Base-by-base conservation (phyloP, 2,329 filamentous ascomycete species). In the Fusarium mexicanum region DNA sequence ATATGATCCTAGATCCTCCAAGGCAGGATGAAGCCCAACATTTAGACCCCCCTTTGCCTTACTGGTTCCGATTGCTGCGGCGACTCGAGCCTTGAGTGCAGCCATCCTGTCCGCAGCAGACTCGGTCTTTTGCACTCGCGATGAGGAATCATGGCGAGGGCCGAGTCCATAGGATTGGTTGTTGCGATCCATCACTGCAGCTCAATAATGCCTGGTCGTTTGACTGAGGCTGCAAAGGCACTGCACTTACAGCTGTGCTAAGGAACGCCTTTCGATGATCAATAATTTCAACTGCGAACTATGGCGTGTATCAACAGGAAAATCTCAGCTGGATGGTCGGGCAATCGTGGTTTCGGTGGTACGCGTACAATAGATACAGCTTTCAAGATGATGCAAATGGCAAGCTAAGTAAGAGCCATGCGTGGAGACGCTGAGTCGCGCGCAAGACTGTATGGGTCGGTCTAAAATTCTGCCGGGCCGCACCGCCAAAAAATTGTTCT, bases 41-140 rank as follows among this genome's bases (percentile, higher is more conserved):
- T 93, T 92, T 51, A 95, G 83, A 26, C 93, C 93, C 67, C 93
- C 93, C 73, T 87, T 89, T 16, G 86, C 85, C 74, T 86, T 92
- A 71, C 83, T 87, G 26, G 85, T 84, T 71, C 86, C 89, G 53
- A 94, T 92, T 61, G 93, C 93, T 57, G 93, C 93, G 54, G 93
- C 92, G 18, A 96, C 92, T 76, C 94, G 89, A 31, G 93, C 93
- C 82, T 93, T 95, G 80, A 97, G 88, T 48, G 93, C 92, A 54
- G 94, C 94, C 74, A 96, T 86, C 73, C 90, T 87, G 82, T 94
- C 87, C 79, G 91, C 87, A 72, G 89, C 85, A 24, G 88, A 87
- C 73, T 90, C 85, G 53, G 87, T 77, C 77, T 91, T 87, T 79
- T 89, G 86, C 38, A 91, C 83, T 69, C 88, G 85, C 31, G 87